Evolutionary conservation across 495 filamentous ascomycete species (phyloP).

Genomic region (Thozetella sp.): DNA sequence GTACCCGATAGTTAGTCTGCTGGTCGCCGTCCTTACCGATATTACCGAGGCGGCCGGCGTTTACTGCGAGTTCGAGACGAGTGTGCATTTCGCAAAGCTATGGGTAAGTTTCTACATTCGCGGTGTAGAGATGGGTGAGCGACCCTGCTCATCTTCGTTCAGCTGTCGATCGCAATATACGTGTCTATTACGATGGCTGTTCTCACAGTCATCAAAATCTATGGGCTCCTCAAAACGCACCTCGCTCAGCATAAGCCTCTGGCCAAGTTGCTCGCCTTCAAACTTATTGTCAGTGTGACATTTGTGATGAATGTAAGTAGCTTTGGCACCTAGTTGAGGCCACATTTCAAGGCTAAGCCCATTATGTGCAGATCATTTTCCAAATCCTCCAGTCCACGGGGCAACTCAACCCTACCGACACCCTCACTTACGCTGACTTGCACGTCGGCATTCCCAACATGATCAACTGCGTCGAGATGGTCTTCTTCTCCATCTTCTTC

Average conservation of each 20-base stretch:
- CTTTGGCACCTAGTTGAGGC: background rate
- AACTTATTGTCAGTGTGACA: background rate
- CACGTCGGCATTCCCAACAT: background rate
- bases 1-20: slow-evolving; percentile 26
- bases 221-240: background rate
- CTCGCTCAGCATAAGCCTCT: background rate
- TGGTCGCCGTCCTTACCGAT: slow-evolving; percentile 23
- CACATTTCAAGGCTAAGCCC: background rate
- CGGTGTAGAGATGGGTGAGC: background rate
- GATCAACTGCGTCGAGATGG: background rate
- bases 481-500: background rate
- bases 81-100: slow-evolving; percentile 31
- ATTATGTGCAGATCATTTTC: background rate
- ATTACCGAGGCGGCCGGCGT: slow-evolving; percentile 27
- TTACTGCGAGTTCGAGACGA: slow-evolving; percentile 28
- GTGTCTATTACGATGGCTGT: background rate
- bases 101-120: too few species aligned
- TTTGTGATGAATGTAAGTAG: background rate
- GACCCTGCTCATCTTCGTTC: background rate
- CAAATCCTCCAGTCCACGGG: background rate
- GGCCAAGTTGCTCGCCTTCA: background rate
- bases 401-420: background rate
- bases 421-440: background rate
- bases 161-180: background rate
- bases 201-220: background rate